Base-by-base conservation (phyloP, 352 stramenopile species). In the Phytopythium cucurbitacearum region DNA sequence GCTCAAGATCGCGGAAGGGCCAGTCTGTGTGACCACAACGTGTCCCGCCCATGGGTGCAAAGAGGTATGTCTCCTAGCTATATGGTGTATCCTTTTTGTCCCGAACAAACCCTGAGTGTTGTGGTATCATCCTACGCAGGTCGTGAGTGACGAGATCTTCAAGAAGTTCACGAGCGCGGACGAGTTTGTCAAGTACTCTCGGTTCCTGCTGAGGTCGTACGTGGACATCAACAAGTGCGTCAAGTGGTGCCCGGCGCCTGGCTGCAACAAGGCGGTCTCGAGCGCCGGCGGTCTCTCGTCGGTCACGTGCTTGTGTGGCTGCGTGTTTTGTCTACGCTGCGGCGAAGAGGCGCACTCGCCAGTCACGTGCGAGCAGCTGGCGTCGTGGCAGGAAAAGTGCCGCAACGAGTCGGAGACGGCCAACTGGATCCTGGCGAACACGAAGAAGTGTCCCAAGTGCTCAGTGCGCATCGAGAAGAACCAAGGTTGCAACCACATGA, bases 401-500 rank as follows among this genome's bases (percentile, higher is more conserved):
- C 67, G 83, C 35, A 99, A 99, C 53, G 97, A 99, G 71, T 98
- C 85, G 7, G 97, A 99, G 76, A 99, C 96, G 28, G 96, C 97
- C 44, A 99, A 99, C 71, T 99, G 97, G 97, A 99, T 99, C 48
- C 65, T 99, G 8, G 97, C 97, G 36, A 99, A 99, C 79, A 99
- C 97, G 37, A 99, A 99, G 79, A 97, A 96, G 53, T 99, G 97
- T 73, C 97, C 97, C 9, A 99, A 99, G 71, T 99, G 97, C 74
- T 85, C 83, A 16, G 96, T 96, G 58, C 90, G 96, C 49, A 99
- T 99, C 68, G 97, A 99, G 73, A 99, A 99, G 76, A 99, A 99
- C 71, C 96, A 99, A 61, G 97, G 97, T 21, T 99, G 97, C 77
- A 99, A 99, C 73, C 97, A 99, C 85, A 99, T 99, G 94, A 98